Conservation (phyloP, 1,284 basidiomycete genomes). For the Ganoderma boninense region DNA sequence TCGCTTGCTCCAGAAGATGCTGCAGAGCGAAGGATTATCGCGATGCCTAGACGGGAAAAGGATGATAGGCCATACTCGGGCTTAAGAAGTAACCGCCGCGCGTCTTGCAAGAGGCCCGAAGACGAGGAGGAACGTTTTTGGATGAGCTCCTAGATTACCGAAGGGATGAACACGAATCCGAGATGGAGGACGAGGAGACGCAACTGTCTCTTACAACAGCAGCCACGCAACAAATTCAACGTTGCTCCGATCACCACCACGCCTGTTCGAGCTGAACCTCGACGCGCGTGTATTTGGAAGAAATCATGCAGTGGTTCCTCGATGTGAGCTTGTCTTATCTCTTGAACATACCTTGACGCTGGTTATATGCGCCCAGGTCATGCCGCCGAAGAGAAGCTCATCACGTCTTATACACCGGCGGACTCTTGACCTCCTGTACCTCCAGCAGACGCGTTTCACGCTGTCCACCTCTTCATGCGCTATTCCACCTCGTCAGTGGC, state of each 20-base stretch:
- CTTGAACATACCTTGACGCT: neutral
- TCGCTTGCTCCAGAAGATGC: constrained; percentile 48
- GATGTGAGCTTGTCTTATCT: constrained; percentile 41
- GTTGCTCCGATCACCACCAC: neutral
- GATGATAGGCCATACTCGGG: constrained; percentile 43
- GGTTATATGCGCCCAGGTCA: constrained; percentile 13
- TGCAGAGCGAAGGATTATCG: constrained; percentile 52
- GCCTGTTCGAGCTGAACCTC: constrained; percentile 34
- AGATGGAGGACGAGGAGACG: neutral
- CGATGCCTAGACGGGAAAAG: constrained; percentile 53
- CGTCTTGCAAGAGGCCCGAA: neutral
- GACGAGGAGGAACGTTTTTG: constrained; percentile 25
- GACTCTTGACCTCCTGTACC: constrained; percentile 63
- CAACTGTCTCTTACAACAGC: neutral
- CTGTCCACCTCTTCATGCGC: constrained; percentile 61
- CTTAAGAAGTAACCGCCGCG: constrained; percentile 21
- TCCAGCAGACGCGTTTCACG: constrained; percentile 69
- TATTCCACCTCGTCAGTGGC: constrained; percentile 51
- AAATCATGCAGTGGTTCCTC: constrained; percentile 53
- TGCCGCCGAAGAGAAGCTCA: constrained; percentile 21
- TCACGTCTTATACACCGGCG: constrained; percentile 31
- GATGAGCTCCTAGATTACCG: neutral
- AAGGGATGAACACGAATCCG: constrained; percentile 10
- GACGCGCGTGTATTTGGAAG: constrained; percentile 41
- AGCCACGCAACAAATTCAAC: neutral